Base-by-base conservation (phyloP, 2,329 filamentous ascomycete species). In the Exophiala oligosperma region DNA sequence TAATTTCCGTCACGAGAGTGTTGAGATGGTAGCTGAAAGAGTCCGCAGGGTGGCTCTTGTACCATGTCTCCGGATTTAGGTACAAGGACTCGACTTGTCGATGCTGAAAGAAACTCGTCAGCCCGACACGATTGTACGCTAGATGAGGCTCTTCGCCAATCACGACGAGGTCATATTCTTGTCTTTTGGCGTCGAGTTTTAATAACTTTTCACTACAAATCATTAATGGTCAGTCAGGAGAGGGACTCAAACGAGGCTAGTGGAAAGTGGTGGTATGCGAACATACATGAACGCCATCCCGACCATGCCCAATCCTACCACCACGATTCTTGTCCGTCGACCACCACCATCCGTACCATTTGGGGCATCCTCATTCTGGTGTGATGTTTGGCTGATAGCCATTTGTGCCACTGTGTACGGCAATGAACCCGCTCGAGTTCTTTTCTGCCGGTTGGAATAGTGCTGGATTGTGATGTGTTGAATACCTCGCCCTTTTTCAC, bases 231-330 rank as follows among this genome's bases (percentile, higher is more conserved):
- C 32, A 23, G 7, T 29, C 35, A 41, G 7, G 6, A 14, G 9
- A 9, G 8, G 4, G 17, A 40, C 9, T 43, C 17, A 17, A 17
- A 17, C 17, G 5, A 2, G 11, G 11, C n/a, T 26, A 3, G 9
- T 37, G 3, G 4, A 35, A 11, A 5, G 32, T 9, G 9, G 29
- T 26, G 17, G 17, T 17, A 17, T 17, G 17, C n/a, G 3, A 26
- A 79, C 88, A 80, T 76, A 93, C 89, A 95, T 91, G 72, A 95
- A 93, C 43, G 89, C 87, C 66, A 94, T 88, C 40, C 89, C 91
- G 46, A 96, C 92, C 92, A 97, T 97, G 2, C 92, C 92, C 74
- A 96, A 75, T 8, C 92, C 92, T 40, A 96, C 90, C 38, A 96
- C 86, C 1, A 95, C 91, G 37, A 95, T 76, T 69, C 81, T 86